Evolutionary conservation across 495 filamentous ascomycete genomes (phyloP).

Genomic region (Podospora sp.): DNA sequence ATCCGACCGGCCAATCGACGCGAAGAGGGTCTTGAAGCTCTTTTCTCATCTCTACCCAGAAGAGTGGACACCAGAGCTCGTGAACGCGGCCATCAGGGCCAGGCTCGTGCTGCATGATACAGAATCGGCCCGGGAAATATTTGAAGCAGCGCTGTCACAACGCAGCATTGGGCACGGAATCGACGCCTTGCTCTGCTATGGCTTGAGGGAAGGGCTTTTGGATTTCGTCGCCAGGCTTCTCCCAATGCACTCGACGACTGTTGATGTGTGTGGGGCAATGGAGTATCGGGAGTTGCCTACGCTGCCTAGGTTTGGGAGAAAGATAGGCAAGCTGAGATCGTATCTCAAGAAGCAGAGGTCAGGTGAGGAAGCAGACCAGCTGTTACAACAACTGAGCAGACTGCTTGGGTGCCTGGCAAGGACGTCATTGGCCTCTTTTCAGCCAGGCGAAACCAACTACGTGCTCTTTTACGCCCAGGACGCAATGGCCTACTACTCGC

Average conservation of each 20-base stretch:
- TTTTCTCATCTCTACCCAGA: slow-evolving; percentile 21
- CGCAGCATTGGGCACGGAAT: slow-evolving; percentile 23
- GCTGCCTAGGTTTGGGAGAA: not conserved
- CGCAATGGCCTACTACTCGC: slow-evolving; percentile 33
- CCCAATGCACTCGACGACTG: not conserved
- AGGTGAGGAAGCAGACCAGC: not conserved
- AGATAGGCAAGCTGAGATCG: not conserved
- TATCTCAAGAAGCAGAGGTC: not conserved
- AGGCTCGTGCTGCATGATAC: slow-evolving; percentile 26
- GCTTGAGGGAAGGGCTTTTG: slow-evolving; percentile 30
- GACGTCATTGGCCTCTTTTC: slow-evolving; percentile 25
- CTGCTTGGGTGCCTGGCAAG: slow-evolving; percentile 26
- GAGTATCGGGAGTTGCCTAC: not conserved
- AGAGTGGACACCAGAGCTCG: slow-evolving; percentile 31
- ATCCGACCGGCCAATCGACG: slow-evolving; percentile 31
- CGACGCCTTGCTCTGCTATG: slow-evolving; percentile 31
- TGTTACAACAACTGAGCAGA: slow-evolving; percentile 5
- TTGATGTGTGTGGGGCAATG: not conserved
- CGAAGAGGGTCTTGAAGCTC: slow-evolving; percentile 29
- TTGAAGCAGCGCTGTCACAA: slow-evolving; percentile 23
- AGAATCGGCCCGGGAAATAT: slow-evolving; percentile 25
- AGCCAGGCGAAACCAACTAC: slow-evolving; percentile 20
- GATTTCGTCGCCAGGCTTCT: slow-evolving; percentile 15
- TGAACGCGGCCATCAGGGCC: slow-evolving; percentile 31
- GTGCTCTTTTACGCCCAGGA: slow-evolving; percentile 37